A percentile compares a stretch with the other conserved stretches of the same genome.
These are phyloP conservation scores for Apophysomyces ossiformis DNA, from an alignment of 371 early-diverging fungal genomes.

Conservation along the genomic window DNA sequence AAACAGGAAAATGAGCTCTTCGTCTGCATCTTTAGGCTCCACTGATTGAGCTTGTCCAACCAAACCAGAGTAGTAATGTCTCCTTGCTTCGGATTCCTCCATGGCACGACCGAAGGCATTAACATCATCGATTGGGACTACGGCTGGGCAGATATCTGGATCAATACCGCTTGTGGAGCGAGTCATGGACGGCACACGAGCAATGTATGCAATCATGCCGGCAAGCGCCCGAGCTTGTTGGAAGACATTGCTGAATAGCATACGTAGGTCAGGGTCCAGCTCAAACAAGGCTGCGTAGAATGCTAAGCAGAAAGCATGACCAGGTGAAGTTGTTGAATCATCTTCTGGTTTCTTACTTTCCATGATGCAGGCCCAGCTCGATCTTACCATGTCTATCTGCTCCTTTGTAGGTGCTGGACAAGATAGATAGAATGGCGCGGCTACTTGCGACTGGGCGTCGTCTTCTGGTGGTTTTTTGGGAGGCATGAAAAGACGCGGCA, in stretches of 20 bases:
- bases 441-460: no score
- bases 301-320: constrained; percentile 36
- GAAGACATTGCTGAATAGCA: constrained; percentile 31
- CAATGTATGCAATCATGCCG: constrained; percentile 35
- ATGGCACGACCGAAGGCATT: not conserved
- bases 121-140: not conserved
- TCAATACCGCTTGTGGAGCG: not conserved
- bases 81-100: not conserved
- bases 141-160: not conserved
- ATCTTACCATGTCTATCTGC: constrained; percentile 32
- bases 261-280: constrained; percentile 23
- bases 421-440: not conserved
- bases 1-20: not conserved
- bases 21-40: not conserved
- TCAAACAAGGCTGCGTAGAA: constrained; percentile 38
- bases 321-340: constrained; percentile 25
- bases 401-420: constrained; percentile 26
- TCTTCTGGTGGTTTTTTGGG: not conserved
- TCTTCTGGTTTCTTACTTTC: constrained; percentile 24
- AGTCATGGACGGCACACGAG: constrained; percentile 18
- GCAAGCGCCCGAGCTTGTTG: constrained; percentile 40
- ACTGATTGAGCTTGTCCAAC: not conserved
- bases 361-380: constrained; percentile 35
- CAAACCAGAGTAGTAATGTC: not conserved
- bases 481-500: not conserved